These are phyloP conservation scores for Xylaria castorea DNA, from an alignment of 495 filamentous ascomycete genomes.

Conservation along the genomic window DNA sequence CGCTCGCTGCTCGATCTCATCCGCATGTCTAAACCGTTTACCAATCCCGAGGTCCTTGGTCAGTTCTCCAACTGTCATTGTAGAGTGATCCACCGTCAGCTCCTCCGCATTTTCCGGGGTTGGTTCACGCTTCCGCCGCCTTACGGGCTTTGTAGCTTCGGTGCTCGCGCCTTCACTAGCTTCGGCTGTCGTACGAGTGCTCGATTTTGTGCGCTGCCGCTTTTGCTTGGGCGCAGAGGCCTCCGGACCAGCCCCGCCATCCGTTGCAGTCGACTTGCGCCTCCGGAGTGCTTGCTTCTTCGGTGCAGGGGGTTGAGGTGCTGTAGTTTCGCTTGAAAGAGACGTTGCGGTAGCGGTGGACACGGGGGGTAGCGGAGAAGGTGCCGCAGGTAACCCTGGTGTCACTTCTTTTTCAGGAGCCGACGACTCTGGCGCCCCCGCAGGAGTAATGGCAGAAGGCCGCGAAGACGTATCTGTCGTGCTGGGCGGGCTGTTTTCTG, in stretches of 20 bases:
- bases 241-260: conserved; percentile 30
- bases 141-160: conserved; percentile 39
- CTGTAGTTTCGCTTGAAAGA: conserved; percentile 20
- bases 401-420: conserved; percentile 21
- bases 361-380: conserved; percentile 32
- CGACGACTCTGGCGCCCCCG: conserved; percentile 22
- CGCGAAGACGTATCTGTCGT: background rate
- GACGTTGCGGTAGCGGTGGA: conserved; percentile 30
- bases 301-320: conserved; percentile 27
- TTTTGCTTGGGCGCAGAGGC: conserved; percentile 33
- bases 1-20: conserved; percentile 58
- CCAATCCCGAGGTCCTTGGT: conserved; percentile 79
- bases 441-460: background rate
- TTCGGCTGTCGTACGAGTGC: conserved; percentile 21
- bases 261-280: conserved; percentile 26
- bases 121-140: conserved; percentile 53
- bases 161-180: conserved; percentile 32
- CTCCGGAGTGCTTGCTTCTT: conserved; percentile 37
- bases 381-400: conserved; percentile 26
- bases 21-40: conserved; percentile 75
- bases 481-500: background rate
- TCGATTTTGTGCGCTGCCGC: conserved; percentile 31
- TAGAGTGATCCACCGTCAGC: conserved; percentile 69
- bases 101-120: conserved; percentile 82
- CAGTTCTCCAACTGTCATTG: conserved; percentile 83